phyloP scores from a whole-genome alignment of 441 rosid species.

The Adansonia madagascariensis region DNA sequence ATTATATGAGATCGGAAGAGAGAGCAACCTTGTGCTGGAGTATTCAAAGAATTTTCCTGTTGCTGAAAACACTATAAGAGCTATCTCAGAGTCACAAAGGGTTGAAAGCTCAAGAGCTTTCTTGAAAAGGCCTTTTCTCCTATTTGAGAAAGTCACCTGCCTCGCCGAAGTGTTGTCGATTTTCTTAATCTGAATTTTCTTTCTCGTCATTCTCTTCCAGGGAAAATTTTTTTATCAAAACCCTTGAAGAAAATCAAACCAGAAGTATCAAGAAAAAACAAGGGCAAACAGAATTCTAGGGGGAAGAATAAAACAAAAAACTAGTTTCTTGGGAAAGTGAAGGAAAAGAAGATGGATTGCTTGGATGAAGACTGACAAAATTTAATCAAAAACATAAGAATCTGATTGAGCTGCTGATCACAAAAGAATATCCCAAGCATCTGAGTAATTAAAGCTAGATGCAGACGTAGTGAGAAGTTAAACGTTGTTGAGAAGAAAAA shows the following conservation, averaged over 20 bases:
- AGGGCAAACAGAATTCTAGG: not conserved
- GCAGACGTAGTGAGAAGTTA: not conserved
- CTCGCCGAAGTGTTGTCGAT: conserved; percentile 47
- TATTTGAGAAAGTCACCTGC: conserved; percentile 59
- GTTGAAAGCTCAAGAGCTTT: conserved; percentile 49
- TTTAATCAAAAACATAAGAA: not conserved
- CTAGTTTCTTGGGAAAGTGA: not conserved
- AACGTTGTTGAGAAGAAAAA: not conserved
- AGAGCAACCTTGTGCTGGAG: conserved; percentile 44
- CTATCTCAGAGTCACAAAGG: conserved; percentile 56
- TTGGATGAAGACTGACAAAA: not conserved
- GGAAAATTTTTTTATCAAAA: not conserved
- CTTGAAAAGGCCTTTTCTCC: conserved; percentile 59
- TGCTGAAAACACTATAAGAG: conserved; percentile 48
- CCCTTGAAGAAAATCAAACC: conserved; percentile 23
- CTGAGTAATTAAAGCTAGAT: not conserved
- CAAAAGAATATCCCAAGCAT: not conserved
- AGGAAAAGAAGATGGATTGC: not conserved
- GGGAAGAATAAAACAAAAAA: not conserved
- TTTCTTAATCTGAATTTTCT: conserved; percentile 52
- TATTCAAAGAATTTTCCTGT: conserved; percentile 53
- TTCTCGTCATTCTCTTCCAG: conserved; percentile 43
- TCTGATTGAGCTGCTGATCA: not conserved
- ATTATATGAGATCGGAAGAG: not conserved
- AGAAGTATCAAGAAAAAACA: not conserved